Evolutionary conservation across 768 basidiomycete species (phyloP).

Genomic region (Clavaria fumosa): DNA sequence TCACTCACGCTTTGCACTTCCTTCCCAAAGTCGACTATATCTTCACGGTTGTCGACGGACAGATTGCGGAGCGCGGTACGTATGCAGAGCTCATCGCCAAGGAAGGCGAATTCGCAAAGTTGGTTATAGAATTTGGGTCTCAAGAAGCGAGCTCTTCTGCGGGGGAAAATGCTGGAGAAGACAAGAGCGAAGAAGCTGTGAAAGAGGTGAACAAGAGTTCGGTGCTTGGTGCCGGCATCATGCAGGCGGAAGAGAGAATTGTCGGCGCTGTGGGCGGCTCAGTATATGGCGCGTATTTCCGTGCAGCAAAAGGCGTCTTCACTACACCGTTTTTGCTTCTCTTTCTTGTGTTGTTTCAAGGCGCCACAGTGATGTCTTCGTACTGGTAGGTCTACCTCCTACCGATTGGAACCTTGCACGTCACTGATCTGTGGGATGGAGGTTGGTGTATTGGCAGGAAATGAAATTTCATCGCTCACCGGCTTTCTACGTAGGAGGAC

Average conservation of each 20-base stretch:
- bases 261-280: constrained; percentile 47
- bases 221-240: constrained; percentile 40
- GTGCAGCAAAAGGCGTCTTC: constrained; percentile 50
- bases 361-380: constrained; percentile 49
- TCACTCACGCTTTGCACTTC: constrained; percentile 87
- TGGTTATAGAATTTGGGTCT: constrained; percentile 67
- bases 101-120: constrained; percentile 53
- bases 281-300: constrained; percentile 47
- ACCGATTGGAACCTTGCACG: no score
- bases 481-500: constrained; percentile 53
- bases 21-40: constrained; percentile 81
- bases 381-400: constrained; percentile 41
- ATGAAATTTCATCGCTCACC: constrained; percentile 38
- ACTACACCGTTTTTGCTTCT: constrained; percentile 52
- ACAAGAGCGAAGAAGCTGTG: constrained; percentile 24
- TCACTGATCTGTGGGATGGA: no score
- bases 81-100: constrained; percentile 54
- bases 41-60: constrained; percentile 61
- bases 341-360: constrained; percentile 53
- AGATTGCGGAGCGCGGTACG: constrained; percentile 66
- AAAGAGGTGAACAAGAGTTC: no score
- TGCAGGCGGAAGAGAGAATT: constrained; percentile 77
- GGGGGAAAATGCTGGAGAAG: no score
- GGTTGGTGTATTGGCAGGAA: constrained; percentile 83
- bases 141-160: constrained; percentile 44